Percentiles rank a stretch among this genome's conserved stretches.
Evolutionary conservation across 768 basidiomycete genomes (phyloP).

Genomic region (Daedaleopsis nitida): DNA sequence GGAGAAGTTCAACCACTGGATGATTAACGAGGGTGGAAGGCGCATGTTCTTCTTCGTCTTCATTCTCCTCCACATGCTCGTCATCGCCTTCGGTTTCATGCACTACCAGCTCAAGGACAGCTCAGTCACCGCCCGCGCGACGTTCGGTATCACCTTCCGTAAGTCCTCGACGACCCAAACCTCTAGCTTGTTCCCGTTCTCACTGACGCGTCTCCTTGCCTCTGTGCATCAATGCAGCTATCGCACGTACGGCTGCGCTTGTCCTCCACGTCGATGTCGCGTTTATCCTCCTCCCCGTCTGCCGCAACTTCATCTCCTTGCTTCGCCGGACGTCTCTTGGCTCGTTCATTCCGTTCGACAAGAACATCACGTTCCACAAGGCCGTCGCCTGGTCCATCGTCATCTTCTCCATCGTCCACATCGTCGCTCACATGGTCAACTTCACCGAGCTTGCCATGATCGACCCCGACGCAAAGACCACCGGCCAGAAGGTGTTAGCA

Average conservation of each 20-base stretch:
- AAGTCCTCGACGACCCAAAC: conserved; percentile 27
- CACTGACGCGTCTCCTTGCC: neutral
- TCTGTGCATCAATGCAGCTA: conserved; percentile 47
- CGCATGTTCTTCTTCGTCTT: conserved; percentile 79
- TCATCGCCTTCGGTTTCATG: conserved; percentile 73
- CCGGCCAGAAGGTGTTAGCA: conserved; percentile 58
- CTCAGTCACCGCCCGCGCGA: conserved; percentile 58
- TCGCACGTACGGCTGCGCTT: conserved; percentile 87
- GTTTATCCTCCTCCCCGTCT: conserved; percentile 93
- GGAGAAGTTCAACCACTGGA: conserved; percentile 72
- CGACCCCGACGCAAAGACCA: conserved; percentile 53
- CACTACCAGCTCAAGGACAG: conserved; percentile 85
- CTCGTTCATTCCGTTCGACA: conserved; percentile 89
- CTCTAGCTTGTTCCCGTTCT: neutral
- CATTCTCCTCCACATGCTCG: conserved; percentile 79
- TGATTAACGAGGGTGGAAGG: conserved; percentile 90
- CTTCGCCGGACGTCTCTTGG: conserved; percentile 86
- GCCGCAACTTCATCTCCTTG: conserved; percentile 91
- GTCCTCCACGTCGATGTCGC: conserved; percentile 90
- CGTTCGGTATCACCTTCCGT: conserved; percentile 83
- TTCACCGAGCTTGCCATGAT: conserved; percentile 66
- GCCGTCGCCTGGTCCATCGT: conserved; percentile 92
- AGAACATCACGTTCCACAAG: conserved; percentile 90
- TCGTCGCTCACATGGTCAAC: conserved; percentile 85
- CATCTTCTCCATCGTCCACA: conserved; percentile 73